A percentile compares a stretch with the other conserved stretches of the same genome.
Evolutionary conservation across 495 filamentous ascomycete species (phyloP).

Genomic region (Lentithecium fluviatile): DNA sequence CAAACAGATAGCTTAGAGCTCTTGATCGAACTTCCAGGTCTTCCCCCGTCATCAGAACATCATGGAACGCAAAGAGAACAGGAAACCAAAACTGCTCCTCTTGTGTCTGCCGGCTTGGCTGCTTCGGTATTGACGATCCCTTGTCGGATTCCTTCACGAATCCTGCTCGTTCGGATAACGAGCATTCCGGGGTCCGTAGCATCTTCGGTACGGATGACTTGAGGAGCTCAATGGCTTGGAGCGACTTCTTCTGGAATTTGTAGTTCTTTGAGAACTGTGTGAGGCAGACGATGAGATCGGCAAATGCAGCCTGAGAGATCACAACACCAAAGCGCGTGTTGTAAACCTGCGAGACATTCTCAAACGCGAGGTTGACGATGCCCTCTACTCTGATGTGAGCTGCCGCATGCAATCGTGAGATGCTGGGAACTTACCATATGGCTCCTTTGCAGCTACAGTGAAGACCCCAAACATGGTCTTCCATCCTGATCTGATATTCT

Average conservation of each 20-base stretch:
- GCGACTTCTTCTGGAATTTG: slow-evolving; percentile 94
- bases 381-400: slow-evolving; percentile 59
- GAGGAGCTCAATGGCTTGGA: slow-evolving; percentile 92
- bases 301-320: slow-evolving; percentile 93
- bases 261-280: slow-evolving; percentile 98
- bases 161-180: slow-evolving; percentile 64
- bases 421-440: slow-evolving; percentile 58
- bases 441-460: slow-evolving; percentile 89
- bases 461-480: slow-evolving; percentile 99
- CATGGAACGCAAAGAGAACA: slow-evolving; percentile 95
- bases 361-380: slow-evolving; percentile 94
- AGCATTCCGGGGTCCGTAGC: slow-evolving; percentile 94
- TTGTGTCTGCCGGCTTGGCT: slow-evolving; percentile 62
- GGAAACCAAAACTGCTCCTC: slow-evolving; percentile 99
- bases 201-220: slow-evolving; percentile 90
- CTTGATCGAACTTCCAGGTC: slow-evolving; percentile 92
- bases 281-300: slow-evolving; percentile 91
- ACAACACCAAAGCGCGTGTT: slow-evolving; percentile 95
- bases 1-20: slow-evolving; percentile 93
- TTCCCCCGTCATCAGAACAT: slow-evolving; percentile 98
- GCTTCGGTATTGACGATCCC: slow-evolving; percentile 51
- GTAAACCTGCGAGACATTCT: slow-evolving; percentile 97
- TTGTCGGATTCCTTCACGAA: slow-evolving; percentile 42
- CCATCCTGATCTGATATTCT: slow-evolving; percentile 97
- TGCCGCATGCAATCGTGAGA: not conserved